A percentile compares a stretch with the other conserved stretches of the same genome.
phyloP scores from a whole-genome alignment of 805 yeast genomes.

The Hanseniaspora taiwanica region DNA sequence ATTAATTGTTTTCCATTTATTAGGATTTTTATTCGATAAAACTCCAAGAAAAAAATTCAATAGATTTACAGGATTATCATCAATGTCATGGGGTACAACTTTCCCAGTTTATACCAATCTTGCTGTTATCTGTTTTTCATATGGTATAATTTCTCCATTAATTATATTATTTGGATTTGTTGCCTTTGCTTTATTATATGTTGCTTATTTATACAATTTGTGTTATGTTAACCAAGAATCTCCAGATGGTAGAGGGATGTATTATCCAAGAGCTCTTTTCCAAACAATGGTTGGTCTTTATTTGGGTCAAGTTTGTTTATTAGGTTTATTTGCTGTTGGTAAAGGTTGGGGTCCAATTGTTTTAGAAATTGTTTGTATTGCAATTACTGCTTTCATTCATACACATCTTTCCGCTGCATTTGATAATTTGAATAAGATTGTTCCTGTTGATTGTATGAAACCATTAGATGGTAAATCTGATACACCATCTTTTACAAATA shows the following conservation, averaged over 20 bases:
- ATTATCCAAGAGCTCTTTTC: slow-evolving; percentile 79
- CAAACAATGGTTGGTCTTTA: slow-evolving; percentile 85
- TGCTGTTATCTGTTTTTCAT: slow-evolving; percentile 55
- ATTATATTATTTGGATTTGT: slow-evolving; percentile 60
- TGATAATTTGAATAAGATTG: slow-evolving; percentile 39
- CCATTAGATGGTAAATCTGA: slow-evolving; percentile 58
- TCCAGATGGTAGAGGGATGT: slow-evolving; percentile 65
- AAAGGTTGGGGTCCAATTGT: slow-evolving; percentile 93
- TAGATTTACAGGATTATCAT: slow-evolving; percentile 41
- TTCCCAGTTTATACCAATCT: slow-evolving; percentile 67
- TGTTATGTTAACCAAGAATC: slow-evolving; percentile 56
- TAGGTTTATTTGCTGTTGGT: slow-evolving; percentile 80
- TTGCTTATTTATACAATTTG: slow-evolving; percentile 69
- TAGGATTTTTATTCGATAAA: slow-evolving; percentile 43
- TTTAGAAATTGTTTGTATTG: slow-evolving; percentile 52
- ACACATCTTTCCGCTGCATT: slow-evolving; percentile 52
- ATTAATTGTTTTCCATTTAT: slow-evolving; percentile 42
- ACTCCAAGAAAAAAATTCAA: slow-evolving; percentile 57
- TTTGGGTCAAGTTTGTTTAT: slow-evolving; percentile 70
- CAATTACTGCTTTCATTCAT: slow-evolving; percentile 58
- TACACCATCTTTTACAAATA: slow-evolving; percentile 38
- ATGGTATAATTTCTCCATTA: slow-evolving; percentile 68
- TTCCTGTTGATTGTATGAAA: slow-evolving; percentile 64
- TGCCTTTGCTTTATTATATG: slow-evolving; percentile 58
- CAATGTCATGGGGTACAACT: slow-evolving; percentile 58